Percentiles rank a stretch among this genome's conserved stretches.
phyloP scores from a whole-genome alignment of 1,284 basidiomycete species.

The Cryptococcus wingfieldii region DNA sequence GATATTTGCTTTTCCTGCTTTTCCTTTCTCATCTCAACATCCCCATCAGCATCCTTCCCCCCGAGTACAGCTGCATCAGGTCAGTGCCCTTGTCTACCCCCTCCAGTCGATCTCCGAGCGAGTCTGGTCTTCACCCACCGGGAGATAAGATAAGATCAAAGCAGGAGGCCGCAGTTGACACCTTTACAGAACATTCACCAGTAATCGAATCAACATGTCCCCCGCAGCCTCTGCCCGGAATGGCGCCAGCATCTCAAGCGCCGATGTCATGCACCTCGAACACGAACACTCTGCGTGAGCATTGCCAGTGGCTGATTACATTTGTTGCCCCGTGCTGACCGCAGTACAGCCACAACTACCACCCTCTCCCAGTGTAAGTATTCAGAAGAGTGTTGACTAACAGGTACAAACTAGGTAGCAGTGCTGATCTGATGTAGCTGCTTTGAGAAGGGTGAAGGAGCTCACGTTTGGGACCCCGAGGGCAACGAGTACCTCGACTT shows the following conservation, averaged over 20 bases:
- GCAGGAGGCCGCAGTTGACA: too few species aligned
- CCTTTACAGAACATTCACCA: too few species aligned
- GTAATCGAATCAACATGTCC: slow-evolving; percentile 18
- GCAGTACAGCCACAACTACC: slow-evolving; percentile 65
- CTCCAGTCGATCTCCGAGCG: too few species aligned
- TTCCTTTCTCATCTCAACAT: not conserved
- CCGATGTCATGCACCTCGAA: slow-evolving; percentile 75
- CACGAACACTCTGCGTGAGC: slow-evolving; percentile 56
- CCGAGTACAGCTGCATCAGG: too few species aligned
- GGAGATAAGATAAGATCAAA: too few species aligned
- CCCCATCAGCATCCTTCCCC: too few species aligned
- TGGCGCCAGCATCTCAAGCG: slow-evolving; percentile 47
- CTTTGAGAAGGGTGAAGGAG: slow-evolving; percentile 83
- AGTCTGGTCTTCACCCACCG: too few species aligned
- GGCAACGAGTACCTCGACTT: slow-evolving; percentile 91
- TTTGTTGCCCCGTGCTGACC: slow-evolving; percentile 30
- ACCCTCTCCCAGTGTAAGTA: slow-evolving; percentile 74
- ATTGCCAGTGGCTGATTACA: slow-evolving; percentile 13
- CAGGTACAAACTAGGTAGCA: not conserved
- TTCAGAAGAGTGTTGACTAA: not conserved
- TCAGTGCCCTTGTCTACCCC: too few species aligned
- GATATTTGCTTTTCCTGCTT: not conserved
- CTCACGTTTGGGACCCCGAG: slow-evolving; percentile 94
- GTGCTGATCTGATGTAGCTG: slow-evolving; percentile 51
- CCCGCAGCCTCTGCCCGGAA: slow-evolving; percentile 42